Conservation (phyloP, 805 yeast genomes). For the Wickerhamiella musiphila region DNA sequence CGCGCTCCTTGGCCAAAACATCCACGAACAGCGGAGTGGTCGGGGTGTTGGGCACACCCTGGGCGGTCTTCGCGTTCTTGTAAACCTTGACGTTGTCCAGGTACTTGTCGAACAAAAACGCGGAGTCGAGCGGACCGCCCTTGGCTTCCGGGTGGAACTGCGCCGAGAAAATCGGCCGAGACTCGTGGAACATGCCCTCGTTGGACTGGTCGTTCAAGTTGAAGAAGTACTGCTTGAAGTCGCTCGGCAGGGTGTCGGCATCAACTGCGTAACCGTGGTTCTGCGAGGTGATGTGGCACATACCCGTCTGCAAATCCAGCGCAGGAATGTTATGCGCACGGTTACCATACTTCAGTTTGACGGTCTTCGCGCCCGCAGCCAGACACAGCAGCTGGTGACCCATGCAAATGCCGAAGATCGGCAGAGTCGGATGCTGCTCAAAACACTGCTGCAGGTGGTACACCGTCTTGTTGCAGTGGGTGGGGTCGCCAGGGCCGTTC, state of each 20-base stretch:
- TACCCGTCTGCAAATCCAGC: conserved; percentile 72
- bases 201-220: conserved; percentile 91
- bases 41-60: conserved; percentile 24
- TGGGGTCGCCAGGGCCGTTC: conserved; percentile 97
- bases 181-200: conserved; percentile 88
- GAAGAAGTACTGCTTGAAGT: conserved; percentile 75
- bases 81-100: conserved; percentile 49
- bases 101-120: conserved; percentile 80
- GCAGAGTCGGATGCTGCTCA: conserved; percentile 26
- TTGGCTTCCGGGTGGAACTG: conserved; percentile 99
- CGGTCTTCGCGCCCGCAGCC: conserved; percentile 85
- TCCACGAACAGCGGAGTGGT: conserved; percentile 27
- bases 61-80: conserved; percentile 28
- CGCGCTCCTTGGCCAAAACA: conserved; percentile 26
- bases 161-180: conserved; percentile 83
- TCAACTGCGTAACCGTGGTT: conserved; percentile 98
- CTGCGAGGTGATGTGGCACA: conserved; percentile 95
- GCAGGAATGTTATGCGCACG: conserved; percentile 98
- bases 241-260: conserved; percentile 49
- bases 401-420: conserved; percentile 93
- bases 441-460: conserved; percentile 55
- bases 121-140: conserved; percentile 95
- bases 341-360: conserved; percentile 92
- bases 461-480: conserved; percentile 69
- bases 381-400: conserved; percentile 95